These are phyloP conservation scores for Yarrowia osloensis DNA, from an alignment of 805 yeast species.

Conservation along the genomic window DNA sequence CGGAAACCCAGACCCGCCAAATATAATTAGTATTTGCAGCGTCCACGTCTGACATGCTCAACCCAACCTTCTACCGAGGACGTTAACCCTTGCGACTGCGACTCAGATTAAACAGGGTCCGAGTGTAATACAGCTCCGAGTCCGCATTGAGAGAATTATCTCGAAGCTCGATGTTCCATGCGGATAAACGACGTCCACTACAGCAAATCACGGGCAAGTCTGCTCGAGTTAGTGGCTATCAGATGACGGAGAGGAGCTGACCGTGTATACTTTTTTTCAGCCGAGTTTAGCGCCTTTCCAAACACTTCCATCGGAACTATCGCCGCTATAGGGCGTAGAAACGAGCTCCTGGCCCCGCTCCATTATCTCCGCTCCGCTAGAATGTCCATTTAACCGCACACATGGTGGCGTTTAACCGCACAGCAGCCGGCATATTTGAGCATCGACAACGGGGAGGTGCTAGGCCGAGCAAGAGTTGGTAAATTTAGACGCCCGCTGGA, in stretches of 20 bases:
- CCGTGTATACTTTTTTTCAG: neutral
- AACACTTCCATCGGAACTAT: neutral
- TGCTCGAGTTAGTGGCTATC: too few species aligned
- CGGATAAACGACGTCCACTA: neutral
- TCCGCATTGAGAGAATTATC: neutral
- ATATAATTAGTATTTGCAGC: neutral
- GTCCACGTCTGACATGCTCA: neutral
- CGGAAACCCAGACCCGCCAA: neutral
- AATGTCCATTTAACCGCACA: neutral
- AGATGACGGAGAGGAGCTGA: too few species aligned
- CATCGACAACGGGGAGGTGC: neutral
- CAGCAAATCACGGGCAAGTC: too few species aligned
- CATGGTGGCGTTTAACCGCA: neutral
- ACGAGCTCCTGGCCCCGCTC: neutral
- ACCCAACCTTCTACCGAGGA: slow-evolving; percentile 10
- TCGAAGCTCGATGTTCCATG: neutral
- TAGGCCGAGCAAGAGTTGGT: too few species aligned
- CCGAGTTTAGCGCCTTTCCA: neutral
- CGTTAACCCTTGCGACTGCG: slow-evolving; percentile 8
- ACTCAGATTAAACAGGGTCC: neutral
- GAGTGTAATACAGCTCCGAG: neutral
- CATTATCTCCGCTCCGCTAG: slow-evolving; percentile 5
- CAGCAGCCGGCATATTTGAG: neutral
- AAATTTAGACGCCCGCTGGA: too few species aligned
- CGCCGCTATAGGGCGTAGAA: neutral